Percentiles rank a stretch among this genome's conserved stretches.
These are phyloP conservation scores for Solanum chiquidenum DNA, from an alignment of 257 asterid genomes.

Conservation along the genomic window DNA sequence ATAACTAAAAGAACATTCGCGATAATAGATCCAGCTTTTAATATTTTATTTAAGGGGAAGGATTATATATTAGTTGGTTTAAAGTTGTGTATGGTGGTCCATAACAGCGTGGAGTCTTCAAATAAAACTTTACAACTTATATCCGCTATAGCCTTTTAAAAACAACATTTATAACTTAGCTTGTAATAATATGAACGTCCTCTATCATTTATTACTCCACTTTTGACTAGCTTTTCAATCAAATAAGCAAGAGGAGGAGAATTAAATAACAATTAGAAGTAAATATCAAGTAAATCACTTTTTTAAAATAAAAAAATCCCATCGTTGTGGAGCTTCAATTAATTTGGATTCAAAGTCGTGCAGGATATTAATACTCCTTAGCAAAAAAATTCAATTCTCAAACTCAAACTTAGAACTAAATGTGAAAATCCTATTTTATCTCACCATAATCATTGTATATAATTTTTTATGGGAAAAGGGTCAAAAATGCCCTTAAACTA, in stretches of 20 bases:
- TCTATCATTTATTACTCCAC: neutral
- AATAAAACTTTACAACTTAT: neutral
- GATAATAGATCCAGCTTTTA: neutral
- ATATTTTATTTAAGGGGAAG: neutral
- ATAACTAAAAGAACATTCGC: neutral
- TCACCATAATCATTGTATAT: neutral
- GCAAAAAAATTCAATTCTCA: no score
- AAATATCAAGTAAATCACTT: neutral
- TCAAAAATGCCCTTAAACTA: no score
- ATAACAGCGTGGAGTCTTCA: neutral
- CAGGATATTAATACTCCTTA: neutral
- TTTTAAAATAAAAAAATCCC: neutral
- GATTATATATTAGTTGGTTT: neutral
- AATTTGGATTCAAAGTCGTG: neutral
- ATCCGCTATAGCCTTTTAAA: neutral
- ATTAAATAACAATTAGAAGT: neutral
- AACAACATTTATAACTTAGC: neutral
- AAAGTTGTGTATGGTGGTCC: neutral
- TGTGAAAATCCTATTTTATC: neutral
- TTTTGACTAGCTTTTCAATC: neutral
- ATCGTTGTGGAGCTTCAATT: no score
- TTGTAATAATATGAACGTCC: neutral
- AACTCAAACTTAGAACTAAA: no score
- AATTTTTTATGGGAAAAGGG: neutral
- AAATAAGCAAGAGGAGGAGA: neutral